Percentiles rank a stretch among this genome's conserved stretches.
These are phyloP conservation scores for Trametes maxima DNA, from an alignment of 768 basidiomycete species.

Conservation along the genomic window DNA sequence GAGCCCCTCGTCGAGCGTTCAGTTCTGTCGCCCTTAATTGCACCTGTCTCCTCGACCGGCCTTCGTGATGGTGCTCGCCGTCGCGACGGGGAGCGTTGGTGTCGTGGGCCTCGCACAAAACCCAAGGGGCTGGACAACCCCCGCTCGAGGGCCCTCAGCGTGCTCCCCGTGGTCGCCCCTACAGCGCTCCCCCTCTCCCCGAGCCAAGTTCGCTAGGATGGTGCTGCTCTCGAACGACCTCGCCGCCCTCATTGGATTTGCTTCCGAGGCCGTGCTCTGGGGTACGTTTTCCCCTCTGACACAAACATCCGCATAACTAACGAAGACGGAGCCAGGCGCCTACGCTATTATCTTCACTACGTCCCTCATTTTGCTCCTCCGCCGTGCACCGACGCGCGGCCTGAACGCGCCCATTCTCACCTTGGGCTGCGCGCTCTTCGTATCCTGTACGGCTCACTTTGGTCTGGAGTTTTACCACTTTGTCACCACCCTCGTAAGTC, in stretches of 20 bases:
- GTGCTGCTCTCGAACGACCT: constrained; percentile 32
- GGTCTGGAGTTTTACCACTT: constrained; percentile 42
- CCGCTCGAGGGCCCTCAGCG: background rate
- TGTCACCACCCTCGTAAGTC: constrained; percentile 35
- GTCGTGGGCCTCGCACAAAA: background rate
- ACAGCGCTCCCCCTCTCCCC: background rate
- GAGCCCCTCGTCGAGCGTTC: background rate
- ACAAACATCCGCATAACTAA: background rate
- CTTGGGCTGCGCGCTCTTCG: constrained; percentile 36
- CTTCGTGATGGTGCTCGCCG: constrained; percentile 7
- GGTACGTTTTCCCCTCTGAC: constrained; percentile 25
- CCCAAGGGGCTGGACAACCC: background rate
- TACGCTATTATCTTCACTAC: constrained; percentile 33
- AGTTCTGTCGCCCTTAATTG: background rate
- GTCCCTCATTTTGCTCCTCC: constrained; percentile 31
- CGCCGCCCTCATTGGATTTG: constrained; percentile 41
- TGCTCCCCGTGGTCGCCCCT: background rate
- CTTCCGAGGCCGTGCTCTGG: constrained; percentile 39
- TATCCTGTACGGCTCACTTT: constrained; percentile 37
- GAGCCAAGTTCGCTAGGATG: constrained; percentile 24
- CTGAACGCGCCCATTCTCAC: constrained; percentile 33
- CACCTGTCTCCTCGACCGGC: background rate
- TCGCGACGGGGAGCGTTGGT: background rate
- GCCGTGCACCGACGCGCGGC: constrained; percentile 11
- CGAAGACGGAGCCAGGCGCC: constrained; percentile 8